Evolutionary conservation across 2,329 filamentous ascomycete genomes (phyloP).

Genomic region (Scopulariopsis brevicaulis): DNA sequence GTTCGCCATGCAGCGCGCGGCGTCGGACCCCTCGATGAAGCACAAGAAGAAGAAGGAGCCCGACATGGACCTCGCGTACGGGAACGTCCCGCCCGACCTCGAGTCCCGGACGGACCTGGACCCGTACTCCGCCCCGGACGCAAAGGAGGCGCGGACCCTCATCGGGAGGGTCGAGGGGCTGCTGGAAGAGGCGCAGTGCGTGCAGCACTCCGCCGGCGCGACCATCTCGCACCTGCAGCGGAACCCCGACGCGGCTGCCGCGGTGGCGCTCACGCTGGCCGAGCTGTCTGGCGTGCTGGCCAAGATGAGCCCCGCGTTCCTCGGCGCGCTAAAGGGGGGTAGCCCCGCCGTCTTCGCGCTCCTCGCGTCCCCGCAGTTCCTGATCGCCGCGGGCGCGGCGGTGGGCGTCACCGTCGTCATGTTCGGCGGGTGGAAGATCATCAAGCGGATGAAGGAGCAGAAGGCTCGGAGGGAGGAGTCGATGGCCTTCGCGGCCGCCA

Average conservation of each 20-base stretch:
- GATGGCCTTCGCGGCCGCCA: constrained; percentile 16
- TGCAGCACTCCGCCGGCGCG: constrained; percentile 71
- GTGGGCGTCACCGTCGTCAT: constrained; percentile 92
- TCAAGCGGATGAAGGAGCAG: constrained; percentile 63
- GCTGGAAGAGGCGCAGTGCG: constrained; percentile 77
- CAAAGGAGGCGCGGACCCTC: constrained; percentile 47
- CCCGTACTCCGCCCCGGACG: constrained; percentile 39
- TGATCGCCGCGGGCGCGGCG: constrained; percentile 81
- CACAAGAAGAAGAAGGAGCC: constrained; percentile 27
- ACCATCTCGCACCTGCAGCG: constrained; percentile 68
- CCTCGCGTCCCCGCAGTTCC: constrained; percentile 81
- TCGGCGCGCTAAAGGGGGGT: constrained; percentile 64
- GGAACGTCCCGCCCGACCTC: constrained; percentile 65
- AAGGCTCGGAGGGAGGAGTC: constrained; percentile 15
- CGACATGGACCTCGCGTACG: constrained; percentile 89
- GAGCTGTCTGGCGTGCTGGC: constrained; percentile 75
- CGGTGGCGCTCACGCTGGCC: constrained; percentile 82
- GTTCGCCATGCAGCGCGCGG: constrained; percentile 17
- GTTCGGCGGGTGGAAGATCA: constrained; percentile 93
- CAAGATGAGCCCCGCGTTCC: constrained; percentile 75
- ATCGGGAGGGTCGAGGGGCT: constrained; percentile 66
- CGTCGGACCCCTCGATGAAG: constrained; percentile 26
- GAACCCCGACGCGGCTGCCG: constrained; percentile 78
- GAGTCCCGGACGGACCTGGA: constrained; percentile 34
- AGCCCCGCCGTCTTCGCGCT: constrained; percentile 82